phyloP scores from a whole-genome alignment of 345 rosid genomes.

The Salix arbutifolia region DNA sequence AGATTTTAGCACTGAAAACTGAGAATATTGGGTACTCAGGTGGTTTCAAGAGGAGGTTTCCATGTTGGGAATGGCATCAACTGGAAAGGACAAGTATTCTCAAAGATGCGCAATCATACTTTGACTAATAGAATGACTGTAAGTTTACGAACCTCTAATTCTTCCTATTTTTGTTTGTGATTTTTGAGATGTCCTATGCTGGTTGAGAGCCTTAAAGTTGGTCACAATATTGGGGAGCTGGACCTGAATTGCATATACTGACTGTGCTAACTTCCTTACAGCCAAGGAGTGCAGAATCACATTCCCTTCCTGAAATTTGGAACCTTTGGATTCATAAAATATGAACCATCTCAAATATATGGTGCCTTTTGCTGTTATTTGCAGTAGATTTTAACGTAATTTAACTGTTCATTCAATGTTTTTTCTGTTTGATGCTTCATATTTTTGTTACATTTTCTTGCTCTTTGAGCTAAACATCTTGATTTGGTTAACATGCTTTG shows the following conservation, averaged over 20 bases:
- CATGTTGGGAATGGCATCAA: slow-evolving; percentile 98
- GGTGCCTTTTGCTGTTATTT: not conserved
- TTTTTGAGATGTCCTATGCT: not conserved
- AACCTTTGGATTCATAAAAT: not conserved
- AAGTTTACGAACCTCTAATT: slow-evolving; percentile 17
- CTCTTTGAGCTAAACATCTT: not conserved
- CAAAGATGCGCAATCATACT: slow-evolving; percentile 99
- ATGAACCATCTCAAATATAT: not conserved
- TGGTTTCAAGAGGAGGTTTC: slow-evolving; percentile 98
- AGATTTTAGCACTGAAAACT: not conserved
- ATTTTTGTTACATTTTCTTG: not conserved
- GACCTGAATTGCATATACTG: not conserved
- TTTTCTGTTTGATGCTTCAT: not conserved
- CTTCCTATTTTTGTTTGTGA: slow-evolving; percentile 1
- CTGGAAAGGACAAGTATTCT: slow-evolving; percentile 99
- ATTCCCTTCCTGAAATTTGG: not conserved
- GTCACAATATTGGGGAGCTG: not conserved
- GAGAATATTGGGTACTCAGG: slow-evolving; percentile 44
- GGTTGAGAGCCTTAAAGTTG: not conserved
- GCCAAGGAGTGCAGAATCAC: not conserved
- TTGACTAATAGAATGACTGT: slow-evolving; percentile 96
- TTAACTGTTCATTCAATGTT: not conserved
- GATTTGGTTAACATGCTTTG: not conserved
- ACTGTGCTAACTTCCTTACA: not conserved
- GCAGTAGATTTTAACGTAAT: not conserved